Evolutionary conservation across 2,329 filamentous ascomycete genomes (phyloP), one percentile per base, ranked within the genome.

Genomic region (Venturia asperata): DNA sequence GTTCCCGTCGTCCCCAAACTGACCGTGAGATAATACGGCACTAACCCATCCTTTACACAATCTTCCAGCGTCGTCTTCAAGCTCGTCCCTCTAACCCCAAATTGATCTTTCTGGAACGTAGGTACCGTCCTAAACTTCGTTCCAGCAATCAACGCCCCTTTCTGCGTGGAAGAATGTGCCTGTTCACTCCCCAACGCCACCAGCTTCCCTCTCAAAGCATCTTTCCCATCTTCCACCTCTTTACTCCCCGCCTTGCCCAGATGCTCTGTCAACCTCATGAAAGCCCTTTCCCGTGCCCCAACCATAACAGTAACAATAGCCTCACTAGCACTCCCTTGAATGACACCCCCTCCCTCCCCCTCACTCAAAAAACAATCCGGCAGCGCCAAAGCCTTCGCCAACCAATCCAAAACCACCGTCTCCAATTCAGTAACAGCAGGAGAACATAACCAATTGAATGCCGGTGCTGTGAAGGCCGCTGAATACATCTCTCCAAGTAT

Each of bases 371-470:
- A 97, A 69, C 84, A 88, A 13, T 83, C 77, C 0, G 93, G 92
- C 30, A 97, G 79, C 1, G 79, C 85, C 15, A 97, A 77, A 10
- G 91, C 82, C 74, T 88, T 85, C 19, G 88, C 91, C 3, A 97
- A 79, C 92, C 93, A 97, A 77, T 97, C 93, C 74, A 97, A 83
- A 55, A 96, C 88, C 30, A 97, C 83, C 0, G 92, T 96, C 80
- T 97, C 93, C 61, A 97, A 83, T 78, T 97, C 93, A 0, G 93
- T 97, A 21, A 94, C 88, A 7, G 90, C 92, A 0, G 93, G 93
- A 6, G 88, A 92, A 77, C 93, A 97, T 68, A 97, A 87, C 93
- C 93, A 97, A 77, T 97, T 97, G 82, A 97, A 97, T 47, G 91
- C 91, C 0, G 93, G 91, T 19, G 90, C 90, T 15, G 87, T 94